These are phyloP conservation scores for Pulicaria dysenterica DNA, from an alignment of 129 eudicot genomes.

Conservation along the genomic window DNA sequence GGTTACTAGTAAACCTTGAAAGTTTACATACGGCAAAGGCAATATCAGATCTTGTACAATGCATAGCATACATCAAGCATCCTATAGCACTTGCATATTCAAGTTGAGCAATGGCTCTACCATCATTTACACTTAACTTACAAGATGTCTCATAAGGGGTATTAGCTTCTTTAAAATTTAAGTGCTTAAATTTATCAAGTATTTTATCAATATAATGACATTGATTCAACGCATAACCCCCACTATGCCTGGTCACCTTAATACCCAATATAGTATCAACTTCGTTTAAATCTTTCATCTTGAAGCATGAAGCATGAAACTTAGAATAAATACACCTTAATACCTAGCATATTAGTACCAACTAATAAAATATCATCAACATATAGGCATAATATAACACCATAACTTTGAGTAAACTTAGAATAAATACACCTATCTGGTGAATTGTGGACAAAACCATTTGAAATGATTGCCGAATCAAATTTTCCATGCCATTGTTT, in stretches of 20 bases:
- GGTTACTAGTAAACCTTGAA: slow-evolving; percentile 11
- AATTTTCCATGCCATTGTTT: too few species aligned
- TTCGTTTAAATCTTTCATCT: too few species aligned
- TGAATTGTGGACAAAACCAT: too few species aligned
- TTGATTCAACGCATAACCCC: slow-evolving; percentile 1
- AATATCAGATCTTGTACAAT: neutral
- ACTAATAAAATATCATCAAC: too few species aligned
- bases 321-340: too few species aligned
- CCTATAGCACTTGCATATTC: neutral
- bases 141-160: neutral
- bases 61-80: neutral
- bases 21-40: neutral
- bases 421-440: too few species aligned
- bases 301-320: too few species aligned
- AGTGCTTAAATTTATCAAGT: slow-evolving; percentile 9
- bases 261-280: neutral
- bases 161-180: neutral
- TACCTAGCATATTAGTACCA: too few species aligned
- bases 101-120: neutral
- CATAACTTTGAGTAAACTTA: too few species aligned
- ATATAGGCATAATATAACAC: too few species aligned
- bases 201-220: neutral
- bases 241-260: neutral
- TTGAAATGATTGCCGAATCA: too few species aligned
- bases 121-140: neutral